Evolutionary conservation across 257 asterid genomes (phyloP), one percentile per base, ranked within the genome.

Genomic region (Cruciata laevipes): DNA sequence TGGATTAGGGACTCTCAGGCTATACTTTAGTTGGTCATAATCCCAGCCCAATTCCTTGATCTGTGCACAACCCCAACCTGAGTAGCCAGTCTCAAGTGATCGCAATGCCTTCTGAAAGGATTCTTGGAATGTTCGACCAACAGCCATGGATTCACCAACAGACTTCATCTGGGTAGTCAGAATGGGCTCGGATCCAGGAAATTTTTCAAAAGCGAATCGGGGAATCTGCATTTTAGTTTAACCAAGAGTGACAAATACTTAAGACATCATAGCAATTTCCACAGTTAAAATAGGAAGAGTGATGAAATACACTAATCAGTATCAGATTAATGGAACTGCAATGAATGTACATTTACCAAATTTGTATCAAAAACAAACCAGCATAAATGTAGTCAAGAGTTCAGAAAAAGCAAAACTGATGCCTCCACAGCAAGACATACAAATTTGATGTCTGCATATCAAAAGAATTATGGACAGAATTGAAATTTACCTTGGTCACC

Each of bases 111-210:
- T 94, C 78, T 94, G 98, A 70, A 90, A 94, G 68, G 99, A 94
- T 73, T 94, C 99, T 75, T 89, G 98, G 84, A 94, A 94, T 70
- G 99, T 94, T 14, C 96, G 80, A 33, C 98, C 99, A 66, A 94
- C 95, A 16, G 99, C 99, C 99, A 94, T 94, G 67, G 99, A 84
- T 71, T 90, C 99, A 68, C 99, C 98, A 37, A 94, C 96, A 51
- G 99, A 94, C 77, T 94, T 94, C 99, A 94, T 90, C 75, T 94
- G 99, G 27, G 51, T 94, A 5, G 98, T 94, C 77, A 94, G 75
- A 53, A 87, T 87, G 38, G 98, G 95, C 82, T 94, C 98, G 5
- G 99, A 94, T 71, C 99, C 98, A 32, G 99, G 99, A 74, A 94
- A 94, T 63, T 94, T 94, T 87, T 94, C 99, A 75, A 94, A 90